phyloP scores from a whole-genome alignment of 805 yeast species.

The Barnettozyma populi region DNA sequence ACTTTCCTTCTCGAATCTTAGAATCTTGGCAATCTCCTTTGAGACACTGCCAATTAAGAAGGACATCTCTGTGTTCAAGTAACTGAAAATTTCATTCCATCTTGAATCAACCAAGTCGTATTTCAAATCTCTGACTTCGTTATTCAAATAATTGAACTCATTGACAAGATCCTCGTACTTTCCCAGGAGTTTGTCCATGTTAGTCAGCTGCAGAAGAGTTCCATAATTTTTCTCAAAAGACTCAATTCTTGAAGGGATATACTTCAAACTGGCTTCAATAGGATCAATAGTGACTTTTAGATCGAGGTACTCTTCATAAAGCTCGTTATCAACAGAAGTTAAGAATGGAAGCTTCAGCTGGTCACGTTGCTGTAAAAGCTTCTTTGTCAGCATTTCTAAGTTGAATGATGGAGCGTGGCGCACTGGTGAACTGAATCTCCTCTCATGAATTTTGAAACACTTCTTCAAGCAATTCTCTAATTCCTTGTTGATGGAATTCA shows the following conservation, averaged over 20 bases:
- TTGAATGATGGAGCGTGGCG: constrained; percentile 35
- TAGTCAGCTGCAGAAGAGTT: constrained; percentile 11
- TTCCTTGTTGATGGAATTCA: constrained; percentile 38
- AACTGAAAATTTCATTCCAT: constrained; percentile 51
- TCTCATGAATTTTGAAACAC: constrained; percentile 34
- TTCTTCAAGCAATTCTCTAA: constrained; percentile 32
- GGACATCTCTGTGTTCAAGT: constrained; percentile 38
- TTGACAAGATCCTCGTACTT: constrained; percentile 36
- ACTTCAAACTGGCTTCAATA: constrained; percentile 43
- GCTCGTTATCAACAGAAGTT: constrained; percentile 31
- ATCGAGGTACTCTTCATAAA: constrained; percentile 37
- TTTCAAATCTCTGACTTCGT: constrained; percentile 38
- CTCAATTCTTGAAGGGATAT: constrained; percentile 46
- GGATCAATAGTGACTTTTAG: constrained; percentile 43
- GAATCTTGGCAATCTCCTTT: constrained; percentile 21
- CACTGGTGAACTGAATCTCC: constrained; percentile 35
- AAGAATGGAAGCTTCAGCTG: constrained; percentile 35
- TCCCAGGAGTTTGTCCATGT: constrained; percentile 28
- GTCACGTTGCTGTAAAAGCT: constrained; percentile 26
- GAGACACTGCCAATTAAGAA: constrained; percentile 25
- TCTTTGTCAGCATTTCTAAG: constrained; percentile 28
- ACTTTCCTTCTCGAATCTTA: constrained; percentile 18
- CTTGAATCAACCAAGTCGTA: constrained; percentile 43
- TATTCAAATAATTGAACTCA: constrained; percentile 37
- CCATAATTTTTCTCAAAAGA: constrained; percentile 31